Evolutionary conservation across 2,329 filamentous ascomycete genomes (phyloP), one percentile per base, ranked within the genome.

Genomic region (Colletotrichum kahawae): DNA sequence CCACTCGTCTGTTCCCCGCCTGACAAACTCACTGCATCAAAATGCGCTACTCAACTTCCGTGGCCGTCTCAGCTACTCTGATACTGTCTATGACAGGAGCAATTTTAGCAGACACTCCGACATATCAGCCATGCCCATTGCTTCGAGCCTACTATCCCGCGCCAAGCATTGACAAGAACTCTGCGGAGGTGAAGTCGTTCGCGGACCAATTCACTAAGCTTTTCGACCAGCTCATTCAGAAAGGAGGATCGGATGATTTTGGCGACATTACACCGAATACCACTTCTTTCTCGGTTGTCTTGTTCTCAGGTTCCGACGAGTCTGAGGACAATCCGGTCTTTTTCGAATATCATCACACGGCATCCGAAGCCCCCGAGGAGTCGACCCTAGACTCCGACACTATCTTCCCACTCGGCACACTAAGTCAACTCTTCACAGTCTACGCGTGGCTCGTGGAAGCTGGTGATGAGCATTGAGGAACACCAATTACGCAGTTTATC

Each of bases 371-470:
- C 13, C 31, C 59, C 4, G 38, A 18, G 7, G 56, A 67, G 3
- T 38, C 33, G 2, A 78, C 71, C 8, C 38, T 84, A 5, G 79
- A 78, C 0, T 57, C 70, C 1, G 33, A 78, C 16, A 82, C 82
- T 3, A 73, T 70, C 2, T 80, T 83, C 5, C 80, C 80, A 0
- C 14, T 82, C 2, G 82, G 82, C 0, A 79, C 80, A 9, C 54
- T 84, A 14, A 83, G 80, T 2, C 81, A 82, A 78, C 63, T 84
- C 0, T 81, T 84, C 54, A 84, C 82, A 0, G 80, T 82, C 1
- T 84, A 84, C 27, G 62, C 81, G 0, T 84, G 82, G 82, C 77
- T 84, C 0, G 78, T 78, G 4, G 72, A 80, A 21, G 77, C 80
- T 36, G 82, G 82, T 0, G 79, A 79, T 4, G 60, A 10, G 6